Conservation (phyloP, 2,329 filamentous ascomycete species). For the Lachnellula suecica region DNA sequence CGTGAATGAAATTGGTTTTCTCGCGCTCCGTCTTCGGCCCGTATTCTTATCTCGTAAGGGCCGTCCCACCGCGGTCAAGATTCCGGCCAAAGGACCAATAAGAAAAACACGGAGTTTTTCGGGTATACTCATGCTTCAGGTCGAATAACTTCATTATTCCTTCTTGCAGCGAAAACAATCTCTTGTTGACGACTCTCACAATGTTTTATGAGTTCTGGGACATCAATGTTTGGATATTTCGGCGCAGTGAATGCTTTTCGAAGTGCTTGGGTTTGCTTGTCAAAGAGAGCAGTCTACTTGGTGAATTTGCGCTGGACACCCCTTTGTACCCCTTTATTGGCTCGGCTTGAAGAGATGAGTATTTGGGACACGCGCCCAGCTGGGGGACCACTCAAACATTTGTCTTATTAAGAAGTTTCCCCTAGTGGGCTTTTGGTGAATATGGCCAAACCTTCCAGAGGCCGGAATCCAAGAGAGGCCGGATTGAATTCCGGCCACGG, state of each 20-base stretch:
- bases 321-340: not conserved
- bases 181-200: not conserved
- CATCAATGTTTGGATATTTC: not conserved
- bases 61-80: not conserved
- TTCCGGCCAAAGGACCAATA: slow-evolving; percentile 8
- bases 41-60: slow-evolving; percentile 14
- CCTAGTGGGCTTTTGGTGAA: not conserved
- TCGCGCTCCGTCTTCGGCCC: not conserved
- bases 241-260: too few relatives aligned
- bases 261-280: too few relatives aligned
- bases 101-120: slow-evolving; percentile 3
- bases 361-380: not conserved
- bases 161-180: not conserved
- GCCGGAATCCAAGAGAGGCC: too few relatives aligned
- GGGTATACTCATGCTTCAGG: not conserved
- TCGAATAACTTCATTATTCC: slow-evolving; percentile 2
- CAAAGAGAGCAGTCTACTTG: too few relatives aligned
- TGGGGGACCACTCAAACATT: not conserved
- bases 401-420: not conserved
- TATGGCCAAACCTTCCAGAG: too few relatives aligned
- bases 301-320: not conserved
- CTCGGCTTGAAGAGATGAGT: not conserved
- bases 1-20: too few relatives aligned
- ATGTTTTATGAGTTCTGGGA: not conserved
- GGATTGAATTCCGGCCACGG: slow-evolving; percentile 31